Conservation (phyloP, 2,329 filamentous ascomycete species). For the Basipetospora sp. region DNA sequence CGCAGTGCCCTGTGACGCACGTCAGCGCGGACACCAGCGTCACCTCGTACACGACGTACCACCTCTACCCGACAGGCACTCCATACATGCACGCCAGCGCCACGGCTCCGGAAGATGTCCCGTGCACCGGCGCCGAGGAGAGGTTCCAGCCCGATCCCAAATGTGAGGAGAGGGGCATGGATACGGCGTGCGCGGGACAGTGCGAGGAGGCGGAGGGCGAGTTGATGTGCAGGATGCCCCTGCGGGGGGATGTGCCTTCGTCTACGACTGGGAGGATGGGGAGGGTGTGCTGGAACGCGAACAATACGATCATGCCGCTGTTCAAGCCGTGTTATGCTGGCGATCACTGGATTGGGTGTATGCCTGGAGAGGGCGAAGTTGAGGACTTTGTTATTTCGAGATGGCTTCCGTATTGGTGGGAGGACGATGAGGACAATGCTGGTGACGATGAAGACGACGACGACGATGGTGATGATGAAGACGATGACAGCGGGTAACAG, state of each 20-base stretch:
- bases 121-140: neutral
- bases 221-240: too few relatives aligned
- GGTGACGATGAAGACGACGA: too few relatives aligned
- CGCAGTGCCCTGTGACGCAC: too few relatives aligned
- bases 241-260: neutral
- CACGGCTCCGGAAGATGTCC: neutral
- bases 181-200: neutral
- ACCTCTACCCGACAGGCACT: too few relatives aligned
- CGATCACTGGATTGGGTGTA: neutral
- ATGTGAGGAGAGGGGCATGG: neutral
- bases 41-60: too few relatives aligned
- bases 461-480: too few relatives aligned
- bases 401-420: too few relatives aligned
- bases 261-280: neutral
- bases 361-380: neutral
- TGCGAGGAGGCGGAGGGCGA: neutral
- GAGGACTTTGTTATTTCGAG: too few relatives aligned
- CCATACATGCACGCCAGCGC: neutral
- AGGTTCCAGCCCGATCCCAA: neutral
- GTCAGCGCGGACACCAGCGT: too few relatives aligned
- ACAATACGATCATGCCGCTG: neutral
- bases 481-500: too few relatives aligned
- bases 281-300: neutral
- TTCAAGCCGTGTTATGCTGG: neutral
- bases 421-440: too few relatives aligned